These are phyloP conservation scores for Stephania japonica DNA, from an alignment of 164 flowering plant species.

Conservation along the genomic window DNA sequence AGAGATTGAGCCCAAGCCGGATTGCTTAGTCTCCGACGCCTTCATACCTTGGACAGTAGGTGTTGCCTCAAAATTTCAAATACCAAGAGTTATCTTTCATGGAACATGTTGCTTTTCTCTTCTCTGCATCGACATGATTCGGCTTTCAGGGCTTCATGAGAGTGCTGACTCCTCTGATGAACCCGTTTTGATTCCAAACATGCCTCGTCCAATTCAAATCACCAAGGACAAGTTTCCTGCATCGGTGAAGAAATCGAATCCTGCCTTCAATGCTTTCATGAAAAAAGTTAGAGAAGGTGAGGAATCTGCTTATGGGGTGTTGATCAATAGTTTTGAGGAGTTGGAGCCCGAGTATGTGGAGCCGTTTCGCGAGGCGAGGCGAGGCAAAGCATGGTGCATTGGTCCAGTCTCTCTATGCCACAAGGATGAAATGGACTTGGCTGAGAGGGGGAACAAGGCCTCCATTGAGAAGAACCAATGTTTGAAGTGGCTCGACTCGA, in stretches of 20 bases:
- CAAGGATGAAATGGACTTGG: slow-evolving; percentile 17
- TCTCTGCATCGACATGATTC: slow-evolving; percentile 9
- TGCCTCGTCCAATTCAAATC: slow-evolving; percentile 32
- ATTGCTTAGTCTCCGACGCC: no score
- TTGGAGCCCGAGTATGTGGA: slow-evolving; percentile 15
- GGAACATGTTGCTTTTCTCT: slow-evolving; percentile 24
- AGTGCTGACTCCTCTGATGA: slow-evolving; percentile 19
- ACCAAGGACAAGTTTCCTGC: slow-evolving; percentile 29
- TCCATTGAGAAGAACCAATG: slow-evolving; percentile 16
- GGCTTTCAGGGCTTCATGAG: slow-evolving; percentile 14
- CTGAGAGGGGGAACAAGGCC: slow-evolving; percentile 29
- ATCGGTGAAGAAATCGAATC: not conserved
- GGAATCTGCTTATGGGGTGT: no score
- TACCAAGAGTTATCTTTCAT: slow-evolving; percentile 39
- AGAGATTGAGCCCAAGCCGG: no score
- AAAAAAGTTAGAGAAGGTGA: slow-evolving; percentile 13
- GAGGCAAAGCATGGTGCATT: slow-evolving; percentile 22
- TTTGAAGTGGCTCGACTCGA: slow-evolving; percentile 35
- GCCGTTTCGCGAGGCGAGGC: slow-evolving; percentile 13
- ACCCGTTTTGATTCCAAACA: slow-evolving; percentile 27
- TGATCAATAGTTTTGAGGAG: no score
- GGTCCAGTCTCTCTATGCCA: slow-evolving; percentile 36
- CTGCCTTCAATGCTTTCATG: no score
- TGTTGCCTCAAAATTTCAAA: slow-evolving; percentile 13
- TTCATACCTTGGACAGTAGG: no score